Conservation (phyloP, 1,284 basidiomycete species). For the Sutorius eximius region DNA sequence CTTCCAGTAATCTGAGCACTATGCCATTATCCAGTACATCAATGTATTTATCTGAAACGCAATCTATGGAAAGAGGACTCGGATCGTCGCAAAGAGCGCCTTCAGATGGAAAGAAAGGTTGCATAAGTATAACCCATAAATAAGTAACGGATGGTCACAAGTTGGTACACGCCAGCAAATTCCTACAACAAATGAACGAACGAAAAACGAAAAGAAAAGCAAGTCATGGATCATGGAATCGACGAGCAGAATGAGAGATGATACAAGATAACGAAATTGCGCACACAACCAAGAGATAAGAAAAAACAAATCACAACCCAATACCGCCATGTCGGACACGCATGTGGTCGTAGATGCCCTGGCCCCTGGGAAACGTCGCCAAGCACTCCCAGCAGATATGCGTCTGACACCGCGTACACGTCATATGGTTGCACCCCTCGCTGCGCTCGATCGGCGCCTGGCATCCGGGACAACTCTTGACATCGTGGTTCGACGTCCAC, state of each 20-base stretch:
- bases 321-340: slow-evolving; percentile 50
- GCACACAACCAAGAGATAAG: neutral
- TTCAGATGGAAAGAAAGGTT: neutral
- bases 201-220: neutral
- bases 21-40: neutral
- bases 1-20: slow-evolving; percentile 10
- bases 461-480: slow-evolving; percentile 72
- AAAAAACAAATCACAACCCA: slow-evolving; percentile 34
- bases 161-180: neutral
- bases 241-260: slow-evolving; percentile 16
- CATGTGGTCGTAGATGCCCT: slow-evolving; percentile 64
- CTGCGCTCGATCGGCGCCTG: slow-evolving; percentile 62
- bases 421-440: slow-evolving; percentile 78
- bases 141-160: slow-evolving; percentile 4
- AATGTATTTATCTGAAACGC: slow-evolving; percentile 20
- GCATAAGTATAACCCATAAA: slow-evolving; percentile 31
- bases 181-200: slow-evolving; percentile 7
- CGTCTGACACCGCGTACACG: slow-evolving; percentile 63
- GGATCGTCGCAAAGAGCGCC: neutral
- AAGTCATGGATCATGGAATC: neutral
- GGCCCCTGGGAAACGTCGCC: slow-evolving; percentile 58
- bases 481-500: slow-evolving; percentile 59
- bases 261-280: neutral
- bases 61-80: slow-evolving; percentile 13
- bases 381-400: slow-evolving; percentile 79